phyloP scores from a whole-genome alignment of 1,139 yeast genomes.

The Magnusiomyces magnusii region DNA sequence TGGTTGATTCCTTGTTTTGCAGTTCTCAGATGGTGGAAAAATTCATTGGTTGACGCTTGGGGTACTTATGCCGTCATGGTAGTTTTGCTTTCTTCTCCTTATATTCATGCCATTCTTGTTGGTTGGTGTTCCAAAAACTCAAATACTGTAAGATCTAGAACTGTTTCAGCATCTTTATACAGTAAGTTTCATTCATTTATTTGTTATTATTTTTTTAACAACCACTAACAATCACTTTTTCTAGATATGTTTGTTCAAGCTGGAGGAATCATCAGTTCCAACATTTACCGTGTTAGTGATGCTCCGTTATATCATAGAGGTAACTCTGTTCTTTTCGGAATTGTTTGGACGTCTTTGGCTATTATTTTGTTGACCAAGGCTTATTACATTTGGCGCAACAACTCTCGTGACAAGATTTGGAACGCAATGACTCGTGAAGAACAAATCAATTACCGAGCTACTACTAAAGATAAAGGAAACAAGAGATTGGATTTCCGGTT shows the following conservation, averaged over 20 bases:
- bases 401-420: slow-evolving; percentile 43
- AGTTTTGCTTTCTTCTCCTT: slow-evolving; percentile 42
- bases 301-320: slow-evolving; percentile 52
- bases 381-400: slow-evolving; percentile 45
- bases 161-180: slow-evolving; percentile 53
- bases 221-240: neutral
- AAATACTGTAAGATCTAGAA: slow-evolving; percentile 50
- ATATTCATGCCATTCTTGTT: slow-evolving; percentile 49
- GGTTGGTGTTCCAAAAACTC: slow-evolving; percentile 55
- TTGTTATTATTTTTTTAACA: neutral
- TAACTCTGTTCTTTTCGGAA: slow-evolving; percentile 39
- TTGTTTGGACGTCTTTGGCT: slow-evolving; percentile 30
- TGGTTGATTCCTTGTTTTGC: slow-evolving; percentile 38
- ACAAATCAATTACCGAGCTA: slow-evolving; percentile 38
- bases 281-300: slow-evolving; percentile 49
- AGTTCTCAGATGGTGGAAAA: slow-evolving; percentile 45
- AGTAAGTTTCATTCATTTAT: slow-evolving; percentile 28
- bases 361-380: slow-evolving; percentile 19
- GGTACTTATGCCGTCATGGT: slow-evolving; percentile 46
- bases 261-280: slow-evolving; percentile 43
- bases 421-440: slow-evolving; percentile 42
- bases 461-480: slow-evolving; percentile 46
- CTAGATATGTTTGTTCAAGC: slow-evolving; percentile 46
- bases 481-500: slow-evolving; percentile 48
- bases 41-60: slow-evolving; percentile 43